A percentile compares a stretch with the other conserved stretches of the same genome.
phyloP scores from a whole-genome alignment of 164 flowering plant genomes.

The Saururus chinensis region DNA sequence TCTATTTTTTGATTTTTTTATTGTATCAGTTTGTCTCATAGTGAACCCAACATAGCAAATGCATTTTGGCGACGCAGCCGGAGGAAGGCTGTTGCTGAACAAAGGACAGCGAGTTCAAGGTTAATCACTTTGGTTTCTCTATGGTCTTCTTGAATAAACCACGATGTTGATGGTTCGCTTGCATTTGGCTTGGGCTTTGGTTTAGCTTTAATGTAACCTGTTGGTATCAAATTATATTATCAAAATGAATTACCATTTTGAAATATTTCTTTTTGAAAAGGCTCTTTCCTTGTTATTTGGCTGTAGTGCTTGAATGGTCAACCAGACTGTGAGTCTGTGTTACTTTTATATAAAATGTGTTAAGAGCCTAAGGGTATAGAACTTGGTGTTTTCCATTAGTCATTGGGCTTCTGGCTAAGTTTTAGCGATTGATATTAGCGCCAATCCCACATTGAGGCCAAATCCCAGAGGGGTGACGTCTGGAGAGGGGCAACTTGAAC shows the following conservation, averaged over 20 bases:
- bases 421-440: too few species aligned
- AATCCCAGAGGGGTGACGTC: too few species aligned
- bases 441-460: too few species aligned
- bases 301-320: too few species aligned
- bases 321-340: too few species aligned
- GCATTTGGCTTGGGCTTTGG: not conserved
- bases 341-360: too few species aligned
- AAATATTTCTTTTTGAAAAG: too few species aligned
- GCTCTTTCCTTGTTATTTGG: too few species aligned
- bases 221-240: not conserved
- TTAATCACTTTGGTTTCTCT: conserved; percentile 8
- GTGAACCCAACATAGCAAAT: conserved; percentile 87
- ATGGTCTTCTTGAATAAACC: conserved; percentile 2
- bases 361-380: too few species aligned
- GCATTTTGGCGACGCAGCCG: conserved; percentile 79
- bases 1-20: conserved; percentile 7
- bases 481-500: too few species aligned
- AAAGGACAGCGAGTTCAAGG: conserved; percentile 98
- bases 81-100: conserved; percentile 71
- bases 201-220: not conserved
- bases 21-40: conserved; percentile 62
- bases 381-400: too few species aligned
- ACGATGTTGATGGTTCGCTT: not conserved
- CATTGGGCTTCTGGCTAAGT: too few species aligned
- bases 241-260: not conserved